Evolutionary conservation across 2,329 filamentous ascomycete genomes (phyloP).

Genomic region (Fusarium pseudonygamai): DNA sequence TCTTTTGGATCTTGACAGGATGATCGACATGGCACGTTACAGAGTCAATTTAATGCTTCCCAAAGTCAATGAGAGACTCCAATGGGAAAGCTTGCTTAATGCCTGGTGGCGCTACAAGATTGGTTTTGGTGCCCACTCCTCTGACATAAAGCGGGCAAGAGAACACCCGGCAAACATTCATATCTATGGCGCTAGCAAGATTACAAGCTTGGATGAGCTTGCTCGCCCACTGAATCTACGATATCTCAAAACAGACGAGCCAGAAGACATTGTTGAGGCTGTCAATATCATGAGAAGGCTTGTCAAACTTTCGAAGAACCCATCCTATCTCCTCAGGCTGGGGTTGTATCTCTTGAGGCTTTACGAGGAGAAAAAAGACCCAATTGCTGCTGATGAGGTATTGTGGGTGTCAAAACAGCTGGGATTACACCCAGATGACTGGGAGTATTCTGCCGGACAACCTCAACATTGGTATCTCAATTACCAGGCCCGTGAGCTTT

Average conservation of each 20-base stretch:
- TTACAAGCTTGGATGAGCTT: background rate
- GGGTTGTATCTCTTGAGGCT: background rate
- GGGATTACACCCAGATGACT: background rate
- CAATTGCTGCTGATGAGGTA: background rate
- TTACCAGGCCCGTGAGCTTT: background rate
- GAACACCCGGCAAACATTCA: background rate
- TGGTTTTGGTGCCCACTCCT: background rate
- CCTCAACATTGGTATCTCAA: background rate
- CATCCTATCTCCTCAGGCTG: background rate
- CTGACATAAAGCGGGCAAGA: background rate
- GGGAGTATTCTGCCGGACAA: background rate
- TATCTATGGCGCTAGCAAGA: background rate
- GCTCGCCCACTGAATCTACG: background rate
- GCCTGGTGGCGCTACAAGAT: background rate
- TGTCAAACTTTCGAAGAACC: background rate
- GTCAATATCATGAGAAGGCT: background rate
- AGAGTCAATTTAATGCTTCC: background rate
- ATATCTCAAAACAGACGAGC: background rate
- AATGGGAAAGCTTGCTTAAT: background rate
- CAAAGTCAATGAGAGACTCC: background rate
- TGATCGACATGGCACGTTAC: background rate
- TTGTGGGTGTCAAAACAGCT: background rate
- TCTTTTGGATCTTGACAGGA: background rate
- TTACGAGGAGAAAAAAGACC: background rate
- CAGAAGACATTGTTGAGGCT: background rate